A percentile compares a stretch with the other conserved stretches of the same genome.
Conservation (phyloP, 2,329 filamentous ascomycete genomes). For the Trichoderma sp. region DNA sequence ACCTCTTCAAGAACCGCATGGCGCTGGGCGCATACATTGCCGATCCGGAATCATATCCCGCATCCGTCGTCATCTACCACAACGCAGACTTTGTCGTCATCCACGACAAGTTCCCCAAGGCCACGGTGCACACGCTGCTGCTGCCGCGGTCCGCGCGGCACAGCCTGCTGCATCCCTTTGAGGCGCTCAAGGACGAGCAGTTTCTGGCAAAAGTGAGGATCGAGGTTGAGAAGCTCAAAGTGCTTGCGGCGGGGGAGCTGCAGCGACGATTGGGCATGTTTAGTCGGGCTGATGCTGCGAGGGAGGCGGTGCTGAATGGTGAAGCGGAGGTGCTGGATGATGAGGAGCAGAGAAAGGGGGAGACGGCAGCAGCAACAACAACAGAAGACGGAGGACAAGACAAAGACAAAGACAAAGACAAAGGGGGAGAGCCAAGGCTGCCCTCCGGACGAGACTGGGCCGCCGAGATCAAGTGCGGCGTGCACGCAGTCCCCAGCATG, state of each 20-base stretch:
- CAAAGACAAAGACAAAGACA: neutral
- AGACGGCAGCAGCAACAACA: slow-evolving; percentile 36
- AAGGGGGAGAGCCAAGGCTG: slow-evolving; percentile 45
- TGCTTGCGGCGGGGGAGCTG: slow-evolving; percentile 73
- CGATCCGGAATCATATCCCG: slow-evolving; percentile 61
- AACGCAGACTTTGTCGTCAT: slow-evolving; percentile 72
- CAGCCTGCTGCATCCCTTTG: slow-evolving; percentile 70
- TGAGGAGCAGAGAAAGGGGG: slow-evolving; percentile 23
- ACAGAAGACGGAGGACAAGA: neutral
- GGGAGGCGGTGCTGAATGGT: slow-evolving; percentile 67
- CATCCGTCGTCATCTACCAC: slow-evolving; percentile 65
- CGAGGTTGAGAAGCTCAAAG: slow-evolving; percentile 63
- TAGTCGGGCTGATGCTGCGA: slow-evolving; percentile 63
- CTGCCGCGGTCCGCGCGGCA: slow-evolving; percentile 69
- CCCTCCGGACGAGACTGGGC: slow-evolving; percentile 78
- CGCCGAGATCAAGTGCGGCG: slow-evolving; percentile 71
- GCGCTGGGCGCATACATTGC: slow-evolving; percentile 68
- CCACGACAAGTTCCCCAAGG: slow-evolving; percentile 83
- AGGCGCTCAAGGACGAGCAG: slow-evolving; percentile 68
- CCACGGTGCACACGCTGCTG: slow-evolving; percentile 82
- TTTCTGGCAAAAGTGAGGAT: slow-evolving; percentile 67
- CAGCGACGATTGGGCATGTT: slow-evolving; percentile 64
- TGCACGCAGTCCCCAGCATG: slow-evolving; percentile 91
- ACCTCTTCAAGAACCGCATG: slow-evolving; percentile 54
- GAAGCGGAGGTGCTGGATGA: slow-evolving; percentile 45